Evolutionary conservation across 2,329 filamentous ascomycete species (phyloP), one percentile per base, ranked within the genome.

Genomic region (Onygenales sp.): DNA sequence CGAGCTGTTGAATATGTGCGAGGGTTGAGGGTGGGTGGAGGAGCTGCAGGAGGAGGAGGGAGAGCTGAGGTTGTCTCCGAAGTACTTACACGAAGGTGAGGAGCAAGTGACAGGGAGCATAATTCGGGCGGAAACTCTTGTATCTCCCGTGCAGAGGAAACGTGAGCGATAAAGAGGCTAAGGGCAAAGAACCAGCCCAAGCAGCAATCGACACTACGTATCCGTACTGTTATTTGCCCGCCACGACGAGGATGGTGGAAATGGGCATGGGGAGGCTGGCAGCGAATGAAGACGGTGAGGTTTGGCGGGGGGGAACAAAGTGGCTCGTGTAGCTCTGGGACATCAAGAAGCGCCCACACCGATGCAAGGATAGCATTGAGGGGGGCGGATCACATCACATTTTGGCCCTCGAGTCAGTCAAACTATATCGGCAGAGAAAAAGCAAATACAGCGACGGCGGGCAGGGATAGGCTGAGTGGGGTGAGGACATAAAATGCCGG

Each of bases 241-340:
- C 31, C 43, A 8, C n/a, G 14, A 31, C 14, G 43, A 14, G 43
- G 13, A 7, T 36, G 21, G 35, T 41, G 50, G 50, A 46, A 46
- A 52, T 46, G 31, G 43, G 13, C 14, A 27, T 14, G 33, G 38
- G 21, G 21, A 36, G 21, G 35, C 50, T 36, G 33, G 50, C 50
- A 41, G 43, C 50, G 50, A 52, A 52, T 52, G 33, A 52, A 36
- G 50, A 17, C 7, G 10, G 35, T 27, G 43, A 52, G 13, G 33
- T 5, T 35, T 44, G 50, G 50, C 42, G 50, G 43, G 50, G 42
- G 35, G 32, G 36, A n/a, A 32, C 8, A 46, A 36, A 46, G 50
- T 39, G 50, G 43, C 50, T 46, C 50, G 43, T 41, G 42, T 52
- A 46, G 43, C 50, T 52, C 17, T 45, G 11, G 41, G 35, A 27